Conservation (phyloP, 352 stramenopile species). For the Phytophthora podocarpi region DNA sequence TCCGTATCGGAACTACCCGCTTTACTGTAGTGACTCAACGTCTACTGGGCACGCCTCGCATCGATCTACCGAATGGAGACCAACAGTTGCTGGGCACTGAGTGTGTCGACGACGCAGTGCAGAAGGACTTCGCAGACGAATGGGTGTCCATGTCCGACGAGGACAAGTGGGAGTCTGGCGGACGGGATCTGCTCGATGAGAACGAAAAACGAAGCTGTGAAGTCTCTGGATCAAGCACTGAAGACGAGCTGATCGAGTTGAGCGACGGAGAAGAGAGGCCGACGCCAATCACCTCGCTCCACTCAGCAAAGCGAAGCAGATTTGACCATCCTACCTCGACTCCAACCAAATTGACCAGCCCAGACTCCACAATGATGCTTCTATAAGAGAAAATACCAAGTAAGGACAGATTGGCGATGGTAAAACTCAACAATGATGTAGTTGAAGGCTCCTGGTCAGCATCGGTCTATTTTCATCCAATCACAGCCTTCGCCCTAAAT, state of each 20-base stretch:
- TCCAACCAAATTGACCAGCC: background rate
- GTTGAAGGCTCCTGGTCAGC: background rate
- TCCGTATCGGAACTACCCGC: slow-evolving; percentile 9
- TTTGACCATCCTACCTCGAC: background rate
- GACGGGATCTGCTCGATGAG: slow-evolving; percentile 24
- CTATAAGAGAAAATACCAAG: background rate
- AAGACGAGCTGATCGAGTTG: slow-evolving; percentile 46
- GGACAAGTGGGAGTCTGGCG: slow-evolving; percentile 31
- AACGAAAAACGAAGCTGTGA: background rate
- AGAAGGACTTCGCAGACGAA: slow-evolving; percentile 10
- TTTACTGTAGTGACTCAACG: background rate
- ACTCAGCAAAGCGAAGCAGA: background rate
- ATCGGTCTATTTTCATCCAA: slow-evolving; percentile 21
- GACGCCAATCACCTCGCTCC: slow-evolving; percentile 2
- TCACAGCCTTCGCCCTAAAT: slow-evolving; percentile 15
- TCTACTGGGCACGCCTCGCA: slow-evolving; percentile 15
- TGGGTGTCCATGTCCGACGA: slow-evolving; percentile 10
- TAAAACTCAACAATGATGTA: slow-evolving; percentile 4
- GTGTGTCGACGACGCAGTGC: slow-evolving; percentile 3
- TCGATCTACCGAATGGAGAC: slow-evolving; percentile 14
- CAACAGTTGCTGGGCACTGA: slow-evolving; percentile 17
- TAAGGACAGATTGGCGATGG: no score
- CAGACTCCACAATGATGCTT: background rate
- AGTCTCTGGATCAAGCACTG: slow-evolving; percentile 12
- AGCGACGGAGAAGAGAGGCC: slow-evolving; percentile 43